phyloP scores from a whole-genome alignment of 2,329 filamentous ascomycete species.

The Nemania sp. region DNA sequence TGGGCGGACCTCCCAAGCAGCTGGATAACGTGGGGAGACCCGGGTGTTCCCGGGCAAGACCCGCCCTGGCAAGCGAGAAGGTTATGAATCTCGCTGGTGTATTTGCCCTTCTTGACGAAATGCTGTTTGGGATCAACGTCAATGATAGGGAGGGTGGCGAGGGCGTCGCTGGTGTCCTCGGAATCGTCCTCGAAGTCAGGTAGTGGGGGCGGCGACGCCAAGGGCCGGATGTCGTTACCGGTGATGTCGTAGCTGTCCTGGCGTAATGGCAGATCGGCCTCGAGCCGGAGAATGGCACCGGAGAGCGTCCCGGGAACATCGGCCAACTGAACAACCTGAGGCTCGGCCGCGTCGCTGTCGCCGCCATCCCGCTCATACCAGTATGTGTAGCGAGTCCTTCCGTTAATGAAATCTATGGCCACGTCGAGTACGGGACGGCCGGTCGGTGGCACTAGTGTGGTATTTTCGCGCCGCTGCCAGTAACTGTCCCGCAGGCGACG shows the following conservation, averaged over 20 bases:
- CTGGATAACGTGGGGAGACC: constrained; percentile 13
- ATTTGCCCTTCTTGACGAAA: constrained; percentile 20
- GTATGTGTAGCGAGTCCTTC: no score
- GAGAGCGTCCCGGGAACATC: constrained; percentile 19
- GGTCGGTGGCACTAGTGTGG: no score
- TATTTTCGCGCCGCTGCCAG: no score
- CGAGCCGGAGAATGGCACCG: constrained; percentile 15
- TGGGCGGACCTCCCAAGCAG: constrained; percentile 9
- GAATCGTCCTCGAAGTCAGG: constrained; percentile 23
- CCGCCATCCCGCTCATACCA: constrained; percentile 15
- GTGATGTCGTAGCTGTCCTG: constrained; percentile 15
- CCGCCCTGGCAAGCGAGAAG: constrained; percentile 16
- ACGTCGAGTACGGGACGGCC: no score
- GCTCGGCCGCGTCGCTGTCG: constrained; percentile 5
- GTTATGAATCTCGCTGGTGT: constrained; percentile 20
- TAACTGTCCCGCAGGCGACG: no score
- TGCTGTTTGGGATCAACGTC: constrained; percentile 20
- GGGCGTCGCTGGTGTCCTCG: constrained; percentile 20
- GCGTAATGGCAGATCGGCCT: constrained; percentile 16
- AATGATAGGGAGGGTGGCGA: constrained; percentile 17
- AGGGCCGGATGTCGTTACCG: constrained; percentile 8
- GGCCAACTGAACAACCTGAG: constrained; percentile 12
- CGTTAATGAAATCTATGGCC: no score
- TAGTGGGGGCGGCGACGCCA: constrained; percentile 18
- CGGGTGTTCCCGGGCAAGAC: constrained; percentile 16